Evolutionary conservation across 2,329 filamentous ascomycete genomes (phyloP), one percentile per base, ranked within the genome.

Genomic region (Fusarium illudens): DNA sequence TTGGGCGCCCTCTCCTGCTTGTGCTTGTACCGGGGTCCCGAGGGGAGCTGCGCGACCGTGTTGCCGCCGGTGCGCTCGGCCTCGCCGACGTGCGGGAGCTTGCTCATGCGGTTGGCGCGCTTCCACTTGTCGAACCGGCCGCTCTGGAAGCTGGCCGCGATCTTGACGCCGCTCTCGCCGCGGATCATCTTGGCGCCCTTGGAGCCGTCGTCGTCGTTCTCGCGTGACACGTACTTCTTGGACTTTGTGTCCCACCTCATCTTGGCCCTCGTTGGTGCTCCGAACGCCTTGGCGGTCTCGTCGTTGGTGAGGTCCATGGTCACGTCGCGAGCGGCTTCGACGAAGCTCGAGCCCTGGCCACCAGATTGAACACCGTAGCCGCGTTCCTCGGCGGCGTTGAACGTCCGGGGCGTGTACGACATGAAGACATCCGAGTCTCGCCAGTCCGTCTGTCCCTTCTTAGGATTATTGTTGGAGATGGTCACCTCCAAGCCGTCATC

Each of bases 191-290:
- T 87, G 62, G 81, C 78, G 49, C 87, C 86, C 75, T 90, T 90
- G 72, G 84, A 96, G 36, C 96, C 96, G 81, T 99, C 96, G 72
- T 97, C 92, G 81, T 99, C 96, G 84, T 99, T 98, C 72, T 89
- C 89, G 33, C 92, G 89, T 12, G 92, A 85, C 33, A 99, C 95
- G 81, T 98, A 99, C 81, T 97, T 98, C 81, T 92, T 96, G 75
- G 89, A 88, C 80, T 97, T 97, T 83, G 96, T 95, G 83, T 99
- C 96, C 96, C 96, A 99, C 70, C 96, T 91, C 89, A 97, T 90
- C 70, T 89, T 87, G 50, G 89, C 81, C 72, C 90, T 91, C 48
- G 90, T 87, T 3, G 93, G 89, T 73, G 92, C 89, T 65, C 89
- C 94, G 77, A 97, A 96, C 2, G 88, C 86, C 76, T 92, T 92